Base-by-base conservation (phyloP, 345 rosid species). In the Sisymbrium irio region DNA sequence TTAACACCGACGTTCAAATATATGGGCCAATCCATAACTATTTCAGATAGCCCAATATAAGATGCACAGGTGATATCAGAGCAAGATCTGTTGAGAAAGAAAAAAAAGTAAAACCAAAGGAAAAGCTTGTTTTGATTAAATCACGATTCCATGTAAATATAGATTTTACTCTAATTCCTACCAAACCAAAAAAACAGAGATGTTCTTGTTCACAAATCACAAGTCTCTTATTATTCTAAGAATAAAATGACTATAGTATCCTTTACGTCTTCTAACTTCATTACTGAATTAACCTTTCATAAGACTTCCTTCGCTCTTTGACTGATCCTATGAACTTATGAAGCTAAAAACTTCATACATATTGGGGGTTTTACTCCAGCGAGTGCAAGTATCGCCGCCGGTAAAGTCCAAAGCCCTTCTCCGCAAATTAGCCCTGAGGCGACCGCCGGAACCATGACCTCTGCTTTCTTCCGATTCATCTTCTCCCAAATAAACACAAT, bases 391-490 rank as follows among this genome's bases (percentile, higher is more conserved):
- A 89, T 47, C 7, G 98, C 82, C 51, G 87, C 88, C 0, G 97
- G 97, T 41, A 91, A 92, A 75, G 84, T 85, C 96, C 98, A 91
- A 13, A 94, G 81, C 22, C 96, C 97, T 80, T 94, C 98, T 5
- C 98, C 97, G 18, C 98, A 94, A 22, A 93, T 86, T 14, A 93
- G 78, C 40, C 98, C 98, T 0, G 97, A 88, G 44, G 98, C 98
- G 4, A 89, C 87, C 1, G 95, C 93, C 0, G 98, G 95, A 79
- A 94, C 83, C 98, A 89, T 91, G 39, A 80, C 53, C 41, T 89
- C 94, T 4, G 93, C 91, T 65, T 73, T 82, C 78, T 77, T 88
- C 36, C 79, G 12, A n/a, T 89, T 75, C 3, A 87, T 54, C 82
- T 85, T 91, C 74, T 86, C 85, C 91, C 84, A 80, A 15, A 62